Base-by-base conservation (phyloP, 2,329 filamentous ascomycete genomes). In the Aureobasidium pullulans region DNA sequence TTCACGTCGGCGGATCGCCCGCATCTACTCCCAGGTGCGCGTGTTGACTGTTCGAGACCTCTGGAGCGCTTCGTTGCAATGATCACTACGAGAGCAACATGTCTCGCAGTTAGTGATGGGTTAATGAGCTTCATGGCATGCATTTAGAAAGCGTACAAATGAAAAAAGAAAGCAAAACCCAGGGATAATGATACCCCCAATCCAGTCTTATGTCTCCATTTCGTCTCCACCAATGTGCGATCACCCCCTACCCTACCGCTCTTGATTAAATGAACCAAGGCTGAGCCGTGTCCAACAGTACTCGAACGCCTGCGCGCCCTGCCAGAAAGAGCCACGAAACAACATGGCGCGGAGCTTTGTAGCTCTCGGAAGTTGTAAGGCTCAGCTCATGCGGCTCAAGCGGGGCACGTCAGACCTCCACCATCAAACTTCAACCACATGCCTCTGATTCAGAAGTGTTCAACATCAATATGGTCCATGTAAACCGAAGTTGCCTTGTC, bases 121-220 rank as follows among this genome's bases (percentile, higher is more conserved):
- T 52, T 59, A 59, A 59, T 53, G 57, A 59, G 57, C 48, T 52
- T 52, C 39, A 59, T 59, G 57, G 34, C 31, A 59, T 52, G 57
- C 57, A 59, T 52, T 59, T 53, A 52, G 44, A 59, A 53, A 59
- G 57, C 57, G 57, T 53, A 59, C 31, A 59, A 59, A 52, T 39
- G 39, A 53, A 52, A 46, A 59, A 59, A 59, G 31, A 50, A 50
- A 39, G 34, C 42, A 47, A 57, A 57, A 57, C 42, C 54, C 54
- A 43, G 54, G 54, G 54, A 48, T 47, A 48, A 47, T 57, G 42
- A 57, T 57, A 57, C 54, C 54, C 54, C 52, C 49, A 46, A 46
- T 19, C 40, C 52, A 47, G 16, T 29, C 34, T 48, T 31, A 39
- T 31, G 19, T 31, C 32, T 40, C 32, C 4, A 29, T 34, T 31